A percentile compares a stretch with the other conserved stretches of the same genome.
phyloP scores from a whole-genome alignment of 768 basidiomycete species.

The Mycena alexandri region DNA sequence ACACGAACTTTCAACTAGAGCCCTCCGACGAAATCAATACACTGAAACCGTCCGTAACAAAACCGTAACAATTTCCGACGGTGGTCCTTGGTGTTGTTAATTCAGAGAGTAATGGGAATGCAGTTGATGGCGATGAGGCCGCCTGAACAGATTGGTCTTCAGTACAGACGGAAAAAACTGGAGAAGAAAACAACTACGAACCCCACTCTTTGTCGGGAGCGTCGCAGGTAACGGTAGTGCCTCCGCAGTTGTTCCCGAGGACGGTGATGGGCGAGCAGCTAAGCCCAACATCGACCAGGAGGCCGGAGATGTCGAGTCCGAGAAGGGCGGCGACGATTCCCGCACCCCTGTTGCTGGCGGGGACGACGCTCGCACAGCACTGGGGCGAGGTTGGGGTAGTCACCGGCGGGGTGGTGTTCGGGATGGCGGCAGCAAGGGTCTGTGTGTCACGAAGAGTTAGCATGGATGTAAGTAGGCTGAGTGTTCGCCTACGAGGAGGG shows the following conservation, averaged over 20 bases:
- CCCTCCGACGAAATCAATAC: neutral
- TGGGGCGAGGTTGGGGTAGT: constrained; percentile 10
- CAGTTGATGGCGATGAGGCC: constrained; percentile 17
- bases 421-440: constrained; percentile 22
- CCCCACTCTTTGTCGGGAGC: constrained; percentile 5
- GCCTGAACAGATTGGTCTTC: neutral
- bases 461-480: too few species aligned
- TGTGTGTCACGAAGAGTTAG: neutral
- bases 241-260: constrained; percentile 21
- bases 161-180: neutral
- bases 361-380: constrained; percentile 20
- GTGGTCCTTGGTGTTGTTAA: too few species aligned
- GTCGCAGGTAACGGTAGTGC: neutral
- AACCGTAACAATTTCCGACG: too few species aligned
- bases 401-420: constrained; percentile 4
- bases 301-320: constrained; percentile 15
- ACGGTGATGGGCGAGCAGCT: constrained; percentile 27
- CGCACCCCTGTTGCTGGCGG: neutral
- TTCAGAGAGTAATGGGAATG: constrained; percentile 7
- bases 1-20: too few species aligned
- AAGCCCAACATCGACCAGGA: constrained; percentile 15
- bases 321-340: constrained; percentile 1
- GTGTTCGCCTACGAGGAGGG: constrained; percentile 1
- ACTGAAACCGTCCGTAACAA: neutral
- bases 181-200: neutral